Evolutionary conservation across 306 rosid genomes (phyloP), one percentile per base, ranked within the genome.

Genomic region (Urtica urens): DNA sequence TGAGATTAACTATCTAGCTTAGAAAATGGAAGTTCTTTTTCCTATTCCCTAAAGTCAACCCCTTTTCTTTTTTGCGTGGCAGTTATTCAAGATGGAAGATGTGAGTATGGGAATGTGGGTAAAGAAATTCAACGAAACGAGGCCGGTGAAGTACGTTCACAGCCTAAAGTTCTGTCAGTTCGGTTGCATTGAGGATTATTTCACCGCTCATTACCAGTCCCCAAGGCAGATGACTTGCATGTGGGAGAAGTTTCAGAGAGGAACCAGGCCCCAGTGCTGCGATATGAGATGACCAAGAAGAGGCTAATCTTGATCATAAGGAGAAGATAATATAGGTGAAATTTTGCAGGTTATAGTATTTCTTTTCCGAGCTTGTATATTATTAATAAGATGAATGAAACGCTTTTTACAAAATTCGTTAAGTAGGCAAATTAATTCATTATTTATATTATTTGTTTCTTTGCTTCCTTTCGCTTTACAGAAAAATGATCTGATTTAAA

Each of bases 31-130:
- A n/a, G n/a, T 35, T 13, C 40, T 5, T 3, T 35, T 16, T 13
- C n/a, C 0, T 3, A 13, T 16, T 14, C n/a, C 3, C 11, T 26
- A 0, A 27, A 53, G 14, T 21, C 27, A 22, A 23, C 15, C 20
- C 28, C 35, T 26, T 22, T 48, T 53, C 58, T 11, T 15, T 49
- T 15, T 38, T 28, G 26, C 46, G 30, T 37, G 65, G 79, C 79
- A 86, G 96, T 58, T 86, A 63, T 86, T 86, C 50, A 86, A 86
- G 71, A 86, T 86, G 96, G 96, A 86, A 70, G 96, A 86, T 47
- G 96, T 86, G 63, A 86, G 96, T 53, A 74, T 86, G 96, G 96
- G 96, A 70, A 70, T 82, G 96, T 86, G 96, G 96, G 86, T 86
- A 6, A 78, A 77, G 59, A 65, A 77, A 57, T 86, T 82, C 66